Conservation (phyloP, 2,329 filamentous ascomycete species). For the Cytospora schulzeri region DNA sequence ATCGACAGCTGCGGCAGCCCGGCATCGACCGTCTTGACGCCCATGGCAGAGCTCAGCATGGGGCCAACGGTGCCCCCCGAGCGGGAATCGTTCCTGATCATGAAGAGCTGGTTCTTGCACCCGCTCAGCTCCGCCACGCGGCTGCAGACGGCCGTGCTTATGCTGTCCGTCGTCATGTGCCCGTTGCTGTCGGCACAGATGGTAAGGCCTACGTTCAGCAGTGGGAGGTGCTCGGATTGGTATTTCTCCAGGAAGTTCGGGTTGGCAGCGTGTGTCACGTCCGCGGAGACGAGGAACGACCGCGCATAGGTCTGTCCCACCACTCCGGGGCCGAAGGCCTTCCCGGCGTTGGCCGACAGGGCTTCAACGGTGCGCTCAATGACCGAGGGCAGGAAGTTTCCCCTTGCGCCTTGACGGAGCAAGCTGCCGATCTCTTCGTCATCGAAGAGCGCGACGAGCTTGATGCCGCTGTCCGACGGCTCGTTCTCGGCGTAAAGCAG, state of each 20-base stretch:
- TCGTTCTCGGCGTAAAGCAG: constrained; percentile 68
- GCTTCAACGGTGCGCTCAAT: constrained; percentile 81
- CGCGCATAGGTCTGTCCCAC: constrained; percentile 84
- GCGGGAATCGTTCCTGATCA: constrained; percentile 89
- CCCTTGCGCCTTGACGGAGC: constrained; percentile 83
- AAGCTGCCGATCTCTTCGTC: constrained; percentile 95
- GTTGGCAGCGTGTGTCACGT: constrained; percentile 92
- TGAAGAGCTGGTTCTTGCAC: constrained; percentile 80
- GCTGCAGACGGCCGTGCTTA: constrained; percentile 79
- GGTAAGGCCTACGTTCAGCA: constrained; percentile 84
- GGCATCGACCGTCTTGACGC: constrained; percentile 81
- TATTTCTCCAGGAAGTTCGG: constrained; percentile 89
- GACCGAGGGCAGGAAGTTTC: constrained; percentile 82
- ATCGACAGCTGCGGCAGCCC: constrained; percentile 91
- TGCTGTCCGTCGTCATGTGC: constrained; percentile 92
- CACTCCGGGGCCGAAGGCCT: constrained; percentile 59
- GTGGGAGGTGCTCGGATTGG: constrained; percentile 81
- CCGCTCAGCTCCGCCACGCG: constrained; percentile 75
- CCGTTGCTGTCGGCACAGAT: constrained; percentile 84
- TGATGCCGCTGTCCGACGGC: constrained; percentile 69
- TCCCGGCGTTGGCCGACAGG: constrained; percentile 52
- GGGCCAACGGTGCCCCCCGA: constrained; percentile 95
- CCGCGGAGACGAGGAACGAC: constrained; percentile 88
- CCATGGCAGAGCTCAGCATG: constrained; percentile 78
- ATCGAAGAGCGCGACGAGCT: constrained; percentile 92